Evolutionary conservation across 148 eudicot species (phyloP).

Genomic region (Suaeda aralocaspica): DNA sequence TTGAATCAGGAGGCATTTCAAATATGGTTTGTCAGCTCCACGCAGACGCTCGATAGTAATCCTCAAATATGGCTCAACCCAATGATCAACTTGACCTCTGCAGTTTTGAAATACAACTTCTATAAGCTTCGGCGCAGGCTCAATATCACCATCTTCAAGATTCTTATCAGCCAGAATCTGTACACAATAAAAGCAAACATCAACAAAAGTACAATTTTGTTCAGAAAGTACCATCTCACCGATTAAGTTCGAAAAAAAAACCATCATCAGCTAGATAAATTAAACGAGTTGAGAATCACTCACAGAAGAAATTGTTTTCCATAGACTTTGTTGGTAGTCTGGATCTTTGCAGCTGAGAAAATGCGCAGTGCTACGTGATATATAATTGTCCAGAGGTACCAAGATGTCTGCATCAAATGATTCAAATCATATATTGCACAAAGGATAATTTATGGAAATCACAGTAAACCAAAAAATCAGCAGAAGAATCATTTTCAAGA

Average conservation of each 20-base stretch:
- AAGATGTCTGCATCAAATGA: slow-evolving; percentile 60
- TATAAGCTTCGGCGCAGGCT: slow-evolving; percentile 98
- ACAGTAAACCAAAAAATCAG: too few species aligned
- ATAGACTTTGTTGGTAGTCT: slow-evolving; percentile 95
- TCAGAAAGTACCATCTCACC: neutral
- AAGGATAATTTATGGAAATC: neutral
- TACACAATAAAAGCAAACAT: slow-evolving; percentile 13
- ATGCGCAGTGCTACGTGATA: slow-evolving; percentile 85
- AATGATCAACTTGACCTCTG: slow-evolving; percentile 89
- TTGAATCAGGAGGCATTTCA: slow-evolving; percentile 82
- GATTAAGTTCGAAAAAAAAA: neutral
- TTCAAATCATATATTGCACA: slow-evolving; percentile 6
- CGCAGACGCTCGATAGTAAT: slow-evolving; percentile 76
- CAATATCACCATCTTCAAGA: slow-evolving; percentile 91
- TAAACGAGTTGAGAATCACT: slow-evolving; percentile 25
- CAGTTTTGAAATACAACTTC: slow-evolving; percentile 93
- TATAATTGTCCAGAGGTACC: slow-evolving; percentile 92
- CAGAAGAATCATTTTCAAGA: too few species aligned
- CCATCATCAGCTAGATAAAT: neutral
- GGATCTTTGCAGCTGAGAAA: slow-evolving; percentile 89
- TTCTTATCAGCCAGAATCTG: slow-evolving; percentile 88
- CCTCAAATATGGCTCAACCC: slow-evolving; percentile 92
- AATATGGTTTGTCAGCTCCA: slow-evolving; percentile 62
- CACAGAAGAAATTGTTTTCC: slow-evolving; percentile 85
- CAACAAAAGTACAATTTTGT: neutral